phyloP scores from a whole-genome alignment of 2,329 filamentous ascomycete species.

The Fusarium fracticaudum region DNA sequence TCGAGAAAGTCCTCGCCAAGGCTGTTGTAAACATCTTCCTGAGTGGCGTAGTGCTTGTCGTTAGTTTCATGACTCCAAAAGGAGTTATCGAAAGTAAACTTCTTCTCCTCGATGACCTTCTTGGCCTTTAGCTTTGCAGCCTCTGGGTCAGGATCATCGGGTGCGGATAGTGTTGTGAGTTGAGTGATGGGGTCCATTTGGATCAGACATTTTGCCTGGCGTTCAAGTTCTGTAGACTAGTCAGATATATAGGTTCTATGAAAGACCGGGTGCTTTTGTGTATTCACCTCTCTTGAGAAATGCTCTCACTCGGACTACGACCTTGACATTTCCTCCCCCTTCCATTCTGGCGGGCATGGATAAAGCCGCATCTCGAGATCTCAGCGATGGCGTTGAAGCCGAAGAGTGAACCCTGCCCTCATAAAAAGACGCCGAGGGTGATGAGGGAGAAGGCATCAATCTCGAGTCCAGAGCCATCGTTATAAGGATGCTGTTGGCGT shows the following conservation, averaged over 20 bases:
- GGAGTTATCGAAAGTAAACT: conserved; percentile 95
- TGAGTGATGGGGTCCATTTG: conserved; percentile 91
- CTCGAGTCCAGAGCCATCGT: conserved; percentile 56
- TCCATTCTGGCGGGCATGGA: conserved; percentile 66
- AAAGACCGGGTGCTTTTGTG: conserved; percentile 33
- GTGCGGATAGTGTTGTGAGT: conserved; percentile 81
- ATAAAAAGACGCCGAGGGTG: conserved; percentile 42
- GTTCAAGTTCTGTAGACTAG: conserved; percentile 75
- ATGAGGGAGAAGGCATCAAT: conserved; percentile 54
- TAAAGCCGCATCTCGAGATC: conserved; percentile 75
- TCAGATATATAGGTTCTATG: background rate
- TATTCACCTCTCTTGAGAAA: conserved; percentile 78
- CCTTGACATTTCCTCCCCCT: conserved; percentile 79
- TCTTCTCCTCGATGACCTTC: conserved; percentile 85
- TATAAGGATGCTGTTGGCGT: conserved; percentile 52
- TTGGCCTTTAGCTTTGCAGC: conserved; percentile 71
- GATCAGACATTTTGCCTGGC: conserved; percentile 84
- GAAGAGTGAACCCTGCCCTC: conserved; percentile 64
- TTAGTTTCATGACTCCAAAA: conserved; percentile 92
- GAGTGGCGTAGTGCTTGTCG: conserved; percentile 88
- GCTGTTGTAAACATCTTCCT: conserved; percentile 93
- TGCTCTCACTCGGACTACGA: conserved; percentile 82
- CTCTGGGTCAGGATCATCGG: conserved; percentile 63
- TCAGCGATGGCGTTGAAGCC: conserved; percentile 81
- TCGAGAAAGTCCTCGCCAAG: conserved; percentile 97